A percentile compares a stretch with the other conserved stretches of the same genome.
Conservation (phyloP, 805 yeast genomes). For the baker's yeast (Saccharomyces cerevisiae) region DNA sequence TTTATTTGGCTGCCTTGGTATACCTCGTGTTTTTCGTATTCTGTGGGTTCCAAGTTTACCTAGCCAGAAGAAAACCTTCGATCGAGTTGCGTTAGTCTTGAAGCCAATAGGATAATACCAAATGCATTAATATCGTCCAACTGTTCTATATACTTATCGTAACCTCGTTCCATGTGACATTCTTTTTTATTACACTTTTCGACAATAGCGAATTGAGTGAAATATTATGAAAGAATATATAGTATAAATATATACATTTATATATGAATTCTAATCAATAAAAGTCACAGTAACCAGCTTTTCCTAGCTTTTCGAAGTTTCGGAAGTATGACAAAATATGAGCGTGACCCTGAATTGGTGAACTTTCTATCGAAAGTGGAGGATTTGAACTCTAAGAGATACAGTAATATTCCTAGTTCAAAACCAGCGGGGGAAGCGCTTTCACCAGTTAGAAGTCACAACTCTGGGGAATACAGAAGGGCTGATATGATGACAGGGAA, state of each 20-base stretch:
- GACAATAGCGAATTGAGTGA: not conserved
- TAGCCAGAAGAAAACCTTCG: conserved; percentile 56
- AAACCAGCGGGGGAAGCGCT: not conserved
- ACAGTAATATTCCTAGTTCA: not conserved
- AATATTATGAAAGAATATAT: not conserved
- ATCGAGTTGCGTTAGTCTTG: conserved; percentile 40
- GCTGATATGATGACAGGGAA: not conserved
- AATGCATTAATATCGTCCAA: not conserved
- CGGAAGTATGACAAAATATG: not conserved
- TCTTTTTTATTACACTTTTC: not conserved
- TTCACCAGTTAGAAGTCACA: not conserved
- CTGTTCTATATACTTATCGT: not conserved
- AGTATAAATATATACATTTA: not conserved
- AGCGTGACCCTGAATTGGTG: conserved; percentile 15
- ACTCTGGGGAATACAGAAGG: not conserved
- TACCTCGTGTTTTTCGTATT: conserved; percentile 73
- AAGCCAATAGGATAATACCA: not conserved
- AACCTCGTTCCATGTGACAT: not conserved
- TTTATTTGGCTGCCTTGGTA: conserved; percentile 81
- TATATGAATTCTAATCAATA: not conserved
- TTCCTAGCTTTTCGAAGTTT: not conserved
- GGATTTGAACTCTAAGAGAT: conserved; percentile 14
- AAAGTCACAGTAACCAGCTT: not conserved
- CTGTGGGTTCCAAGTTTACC: conserved; percentile 78
- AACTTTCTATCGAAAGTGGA: conserved; percentile 24